Evolutionary conservation across 208 protist genomes (phyloP).

Genomic region (Trypanosoma vivax): DNA sequence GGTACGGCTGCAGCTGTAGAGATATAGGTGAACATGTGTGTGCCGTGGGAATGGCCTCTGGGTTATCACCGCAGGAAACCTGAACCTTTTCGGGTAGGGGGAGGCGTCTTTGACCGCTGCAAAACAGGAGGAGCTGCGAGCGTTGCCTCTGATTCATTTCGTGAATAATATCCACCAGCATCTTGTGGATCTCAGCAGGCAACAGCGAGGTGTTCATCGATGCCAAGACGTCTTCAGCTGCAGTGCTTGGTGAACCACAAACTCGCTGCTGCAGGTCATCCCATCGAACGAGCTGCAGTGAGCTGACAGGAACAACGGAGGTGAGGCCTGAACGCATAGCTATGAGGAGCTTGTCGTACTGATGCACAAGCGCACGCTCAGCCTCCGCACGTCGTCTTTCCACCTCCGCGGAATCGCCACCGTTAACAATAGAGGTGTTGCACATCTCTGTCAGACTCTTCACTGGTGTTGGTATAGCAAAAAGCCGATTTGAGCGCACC

Average conservation of each 20-base stretch:
- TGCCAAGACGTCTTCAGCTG: conserved; percentile 60
- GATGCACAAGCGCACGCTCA: conserved; percentile 65
- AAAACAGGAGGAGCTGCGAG: conserved; percentile 79
- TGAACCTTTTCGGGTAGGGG: conserved; percentile 76
- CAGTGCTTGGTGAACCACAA: conserved; percentile 46
- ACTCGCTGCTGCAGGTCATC: conserved; percentile 75
- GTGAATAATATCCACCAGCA: conserved; percentile 55
- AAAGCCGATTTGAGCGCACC: not conserved
- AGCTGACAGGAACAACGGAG: conserved; percentile 40
- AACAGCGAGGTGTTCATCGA: conserved; percentile 62
- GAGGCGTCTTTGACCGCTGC: conserved; percentile 73
- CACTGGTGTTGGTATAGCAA: not conserved
- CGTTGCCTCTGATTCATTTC: conserved; percentile 46
- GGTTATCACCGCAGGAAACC: conserved; percentile 77
- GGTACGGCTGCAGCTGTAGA: conserved; percentile 75
- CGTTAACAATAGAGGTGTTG: not conserved
- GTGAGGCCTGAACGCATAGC: conserved; percentile 65
- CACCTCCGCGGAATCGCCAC: conserved; percentile 15
- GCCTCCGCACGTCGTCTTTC: conserved; percentile 36
- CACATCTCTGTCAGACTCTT: conserved; percentile 1
- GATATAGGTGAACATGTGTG: conserved; percentile 89
- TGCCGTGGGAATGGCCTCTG: conserved; percentile 59
- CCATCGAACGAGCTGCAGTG: conserved; percentile 65
- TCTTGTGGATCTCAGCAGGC: conserved; percentile 25
- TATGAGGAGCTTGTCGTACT: conserved; percentile 68